phyloP scores from a whole-genome alignment of 352 stramenopile genomes.

The Phytophthora cactorum region DNA sequence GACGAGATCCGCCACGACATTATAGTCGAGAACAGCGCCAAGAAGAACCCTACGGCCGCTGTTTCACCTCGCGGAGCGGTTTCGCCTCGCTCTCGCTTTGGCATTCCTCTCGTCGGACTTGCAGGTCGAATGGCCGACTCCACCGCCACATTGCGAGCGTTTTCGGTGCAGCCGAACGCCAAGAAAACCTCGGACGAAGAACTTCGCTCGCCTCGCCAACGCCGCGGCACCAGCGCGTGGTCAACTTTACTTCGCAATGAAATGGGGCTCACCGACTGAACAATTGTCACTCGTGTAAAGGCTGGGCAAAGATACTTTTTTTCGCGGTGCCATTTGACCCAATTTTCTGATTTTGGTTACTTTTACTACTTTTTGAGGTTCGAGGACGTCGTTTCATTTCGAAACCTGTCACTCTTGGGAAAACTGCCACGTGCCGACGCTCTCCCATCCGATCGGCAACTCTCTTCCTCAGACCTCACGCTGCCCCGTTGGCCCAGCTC shows the following conservation, averaged over 20 bases:
- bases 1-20: conserved; percentile 55
- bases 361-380: conserved; percentile 3
- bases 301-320: conserved; percentile 33
- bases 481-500: not conserved
- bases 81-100: conserved; percentile 18
- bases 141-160: conserved; percentile 33
- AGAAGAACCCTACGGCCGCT: conserved; percentile 18
- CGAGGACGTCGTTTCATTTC: conserved; percentile 18
- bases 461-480: conserved; percentile 15
- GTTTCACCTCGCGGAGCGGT: conserved; percentile 12
- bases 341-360: conserved; percentile 19
- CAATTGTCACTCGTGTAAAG: not conserved
- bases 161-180: conserved; percentile 30
- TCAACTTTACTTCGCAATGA: conserved; percentile 46
- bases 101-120: conserved; percentile 19
- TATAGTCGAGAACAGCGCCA: conserved; percentile 27
- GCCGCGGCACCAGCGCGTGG: conserved; percentile 42
- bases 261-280: conserved; percentile 22
- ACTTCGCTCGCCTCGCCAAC: conserved; percentile 20
- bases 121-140: conserved; percentile 23
- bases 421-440: conserved; percentile 43
- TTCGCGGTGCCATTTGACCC: conserved; percentile 4
- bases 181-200: conserved; percentile 26
- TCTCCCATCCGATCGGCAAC: conserved; percentile 21
- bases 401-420: conserved; percentile 14